Percentiles rank a stretch among this genome's conserved stretches.
These are phyloP conservation scores for Lactarius deliciosus DNA, from an alignment of 768 basidiomycete species.

Conservation along the genomic window DNA sequence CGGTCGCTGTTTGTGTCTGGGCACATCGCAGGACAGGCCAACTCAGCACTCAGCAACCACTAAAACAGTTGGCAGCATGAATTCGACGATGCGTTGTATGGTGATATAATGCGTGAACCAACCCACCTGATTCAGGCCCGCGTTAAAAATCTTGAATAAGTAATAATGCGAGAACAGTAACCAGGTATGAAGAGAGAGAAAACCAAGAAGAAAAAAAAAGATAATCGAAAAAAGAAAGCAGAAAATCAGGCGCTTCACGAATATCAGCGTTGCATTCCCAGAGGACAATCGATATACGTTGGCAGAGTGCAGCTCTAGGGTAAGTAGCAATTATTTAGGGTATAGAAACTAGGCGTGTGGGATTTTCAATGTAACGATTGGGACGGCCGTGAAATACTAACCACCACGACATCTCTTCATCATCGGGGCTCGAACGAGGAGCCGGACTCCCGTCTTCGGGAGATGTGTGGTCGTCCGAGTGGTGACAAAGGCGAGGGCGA, in stretches of 20 bases:
- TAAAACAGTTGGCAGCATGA: too few relatives aligned
- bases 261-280: slow-evolving; percentile 5
- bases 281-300: not conserved
- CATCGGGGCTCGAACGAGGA: slow-evolving; percentile 20
- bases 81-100: too few relatives aligned
- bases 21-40: not conserved
- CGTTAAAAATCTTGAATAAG: not conserved
- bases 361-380: not conserved
- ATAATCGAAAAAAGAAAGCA: not conserved
- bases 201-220: not conserved
- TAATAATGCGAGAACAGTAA: not conserved
- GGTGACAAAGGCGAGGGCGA: slow-evolving; percentile 15
- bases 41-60: too few relatives aligned
- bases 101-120: too few relatives aligned
- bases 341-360: slow-evolving; percentile 5
- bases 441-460: slow-evolving; percentile 16
- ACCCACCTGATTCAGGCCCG: not conserved
- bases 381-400: not conserved
- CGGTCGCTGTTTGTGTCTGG: not conserved
- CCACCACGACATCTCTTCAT: slow-evolving; percentile 3
- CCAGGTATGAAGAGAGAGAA: not conserved
- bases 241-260: slow-evolving; percentile 9
- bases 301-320: slow-evolving; percentile 6
- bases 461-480: slow-evolving; percentile 11
- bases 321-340: slow-evolving; percentile 11